phyloP scores from a whole-genome alignment of 2,329 filamentous ascomycete species.

The Apiospora pterosperma region DNA sequence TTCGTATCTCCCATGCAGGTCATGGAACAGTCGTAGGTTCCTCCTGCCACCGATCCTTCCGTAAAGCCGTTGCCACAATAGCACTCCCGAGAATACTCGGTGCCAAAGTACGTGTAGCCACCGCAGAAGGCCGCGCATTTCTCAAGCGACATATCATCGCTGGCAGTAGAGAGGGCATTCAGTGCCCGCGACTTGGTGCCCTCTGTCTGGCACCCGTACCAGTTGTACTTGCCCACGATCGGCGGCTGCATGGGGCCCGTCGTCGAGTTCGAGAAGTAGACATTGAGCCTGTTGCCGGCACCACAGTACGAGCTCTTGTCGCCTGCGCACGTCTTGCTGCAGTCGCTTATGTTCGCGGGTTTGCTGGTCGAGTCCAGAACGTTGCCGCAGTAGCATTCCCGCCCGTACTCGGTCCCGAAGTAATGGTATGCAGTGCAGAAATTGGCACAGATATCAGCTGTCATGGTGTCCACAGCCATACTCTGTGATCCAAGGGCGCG shows the following conservation, averaged over 20 bases:
- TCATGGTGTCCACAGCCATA: slow-evolving; percentile 46
- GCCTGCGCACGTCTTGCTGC: slow-evolving; percentile 27
- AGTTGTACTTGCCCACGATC: slow-evolving; percentile 18
- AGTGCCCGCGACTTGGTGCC: slow-evolving; percentile 29
- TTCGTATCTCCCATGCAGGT: slow-evolving; percentile 8
- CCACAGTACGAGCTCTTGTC: slow-evolving; percentile 23
- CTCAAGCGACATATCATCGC: slow-evolving; percentile 30
- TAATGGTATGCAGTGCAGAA: slow-evolving; percentile 45
- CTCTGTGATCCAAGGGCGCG: slow-evolving; percentile 40
- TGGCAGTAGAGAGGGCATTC: slow-evolving; percentile 15
- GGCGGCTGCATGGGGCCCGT: slow-evolving; percentile 7
- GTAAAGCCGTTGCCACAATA: slow-evolving; percentile 33
- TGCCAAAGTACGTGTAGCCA: slow-evolving; percentile 30
- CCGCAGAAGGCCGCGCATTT: slow-evolving; percentile 27
- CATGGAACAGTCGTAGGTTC: slow-evolving; percentile 1
- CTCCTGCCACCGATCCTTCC: slow-evolving; percentile 15
- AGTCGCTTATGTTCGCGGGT: slow-evolving; percentile 15
- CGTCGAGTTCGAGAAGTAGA: slow-evolving; percentile 17
- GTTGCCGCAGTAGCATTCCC: slow-evolving; percentile 38
- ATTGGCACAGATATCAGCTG: slow-evolving; percentile 42
- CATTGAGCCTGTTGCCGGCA: slow-evolving; percentile 18
- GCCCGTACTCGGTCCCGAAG: slow-evolving; percentile 49
- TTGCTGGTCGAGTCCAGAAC: slow-evolving; percentile 14
- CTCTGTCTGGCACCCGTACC: slow-evolving; percentile 36
- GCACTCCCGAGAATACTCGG: slow-evolving; percentile 32